Evolutionary conservation across 1,284 basidiomycete genomes (phyloP), one percentile per base, ranked within the genome.

Genomic region (Pascua sp.): DNA sequence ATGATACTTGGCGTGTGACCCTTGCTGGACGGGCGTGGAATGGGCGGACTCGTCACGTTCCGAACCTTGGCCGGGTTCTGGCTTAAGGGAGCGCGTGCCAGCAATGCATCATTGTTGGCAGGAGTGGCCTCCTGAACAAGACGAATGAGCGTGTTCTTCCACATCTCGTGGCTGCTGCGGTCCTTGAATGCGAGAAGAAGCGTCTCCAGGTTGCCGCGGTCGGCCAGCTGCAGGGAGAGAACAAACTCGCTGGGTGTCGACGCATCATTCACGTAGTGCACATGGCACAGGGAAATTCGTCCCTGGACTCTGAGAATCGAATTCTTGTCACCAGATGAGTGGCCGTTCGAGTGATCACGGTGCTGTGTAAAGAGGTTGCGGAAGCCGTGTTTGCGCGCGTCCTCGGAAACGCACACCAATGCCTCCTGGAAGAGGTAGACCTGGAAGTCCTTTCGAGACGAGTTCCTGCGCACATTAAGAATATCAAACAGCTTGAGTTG

Each of bases 371-470:
- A 70, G 11, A 72, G 62, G 41, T 57, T 57, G 11, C 69, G 61
- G 9, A 32, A 32, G 24, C 24, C 24, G 24, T 32, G 24, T 32
- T 79, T 88, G 89, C 49, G 49, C 78, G 24, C 7, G 24, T 97
- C 94, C 73, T 98, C 95, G 18, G 90, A 85, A 13, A 98, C 90
- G 75, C 94, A 98, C 60, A 98, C 91, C 59, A 98, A 87, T 11
- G 95, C 95, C 71, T 97, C 91, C 68, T 88, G 87, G 84, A 97
- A 98, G 43, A 98, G 84, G 77, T 98, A 97, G 57, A 97, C 90
- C 71, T 88, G 90, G 75, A 95, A 94, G 72, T 95, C 90, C 55
- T 91, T 85, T 32, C 92, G 86, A 55, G 92, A 85, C 11, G 86
- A 79, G 66, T 93, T 91, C 56, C 94, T 87, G 48, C 92, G 84